A percentile compares a stretch with the other conserved stretches of the same genome.
Evolutionary conservation across 805 yeast genomes (phyloP).

Genomic region (Pichia sporocuriosa): DNA sequence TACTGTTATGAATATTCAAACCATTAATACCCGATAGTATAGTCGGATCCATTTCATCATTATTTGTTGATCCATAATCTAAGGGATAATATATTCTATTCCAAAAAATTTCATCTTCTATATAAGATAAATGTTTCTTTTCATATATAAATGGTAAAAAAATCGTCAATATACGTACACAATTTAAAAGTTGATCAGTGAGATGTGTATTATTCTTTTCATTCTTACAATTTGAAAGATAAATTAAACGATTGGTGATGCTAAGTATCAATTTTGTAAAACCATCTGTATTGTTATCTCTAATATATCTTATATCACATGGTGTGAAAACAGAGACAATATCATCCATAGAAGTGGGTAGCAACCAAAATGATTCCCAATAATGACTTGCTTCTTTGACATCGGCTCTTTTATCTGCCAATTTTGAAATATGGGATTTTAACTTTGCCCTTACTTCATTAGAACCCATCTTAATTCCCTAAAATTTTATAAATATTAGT

Average conservation of each 20-base stretch:
- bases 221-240: conserved; percentile 19
- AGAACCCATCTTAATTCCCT: conserved; percentile 48
- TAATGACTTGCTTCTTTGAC: conserved; percentile 32
- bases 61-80: no score
- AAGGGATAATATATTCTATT: conserved; percentile 15
- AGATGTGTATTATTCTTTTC: conserved; percentile 25
- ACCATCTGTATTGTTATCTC: conserved; percentile 52
- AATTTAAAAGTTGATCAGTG: conserved; percentile 42
- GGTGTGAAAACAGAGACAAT: conserved; percentile 51
- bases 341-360: conserved; percentile 48
- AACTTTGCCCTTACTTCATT: conserved; percentile 61
- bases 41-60: not conserved
- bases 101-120: conserved; percentile 39
- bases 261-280: conserved; percentile 47
- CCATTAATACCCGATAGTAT: not conserved
- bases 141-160: conserved; percentile 67
- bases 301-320: conserved; percentile 50
- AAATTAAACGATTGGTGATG: conserved; percentile 29
- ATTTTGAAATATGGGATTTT: conserved; percentile 52
- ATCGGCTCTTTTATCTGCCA: conserved; percentile 41
- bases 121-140: conserved; percentile 13
- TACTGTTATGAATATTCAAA: no score
- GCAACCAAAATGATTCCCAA: conserved; percentile 41
- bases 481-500: not conserved
- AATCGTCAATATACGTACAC: conserved; percentile 58